Evolutionary conservation across 2,329 filamentous ascomycete species (phyloP).

Genomic region (Hymenoscyphus salicellus): DNA sequence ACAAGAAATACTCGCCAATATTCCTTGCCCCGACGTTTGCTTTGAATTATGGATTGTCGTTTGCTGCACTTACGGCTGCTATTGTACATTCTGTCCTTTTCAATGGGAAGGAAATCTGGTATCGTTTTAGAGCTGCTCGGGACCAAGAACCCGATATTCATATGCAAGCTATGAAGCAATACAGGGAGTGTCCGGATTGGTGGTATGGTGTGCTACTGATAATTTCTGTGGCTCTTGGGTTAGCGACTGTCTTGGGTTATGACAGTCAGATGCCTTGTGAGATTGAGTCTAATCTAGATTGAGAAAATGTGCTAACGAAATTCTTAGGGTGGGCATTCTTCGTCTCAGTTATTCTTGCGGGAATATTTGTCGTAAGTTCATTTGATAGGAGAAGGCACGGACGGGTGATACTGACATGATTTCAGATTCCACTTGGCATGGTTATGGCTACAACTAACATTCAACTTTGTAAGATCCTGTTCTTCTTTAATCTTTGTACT

Average conservation of each 20-base stretch:
- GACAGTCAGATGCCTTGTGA: slow-evolving; percentile 50
- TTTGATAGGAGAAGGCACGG: background rate
- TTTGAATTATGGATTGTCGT: slow-evolving; percentile 67
- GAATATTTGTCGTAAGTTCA: slow-evolving; percentile 51
- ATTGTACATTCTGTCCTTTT: slow-evolving; percentile 65
- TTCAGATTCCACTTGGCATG: slow-evolving; percentile 60
- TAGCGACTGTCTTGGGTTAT: slow-evolving; percentile 46
- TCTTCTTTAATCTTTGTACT: background rate
- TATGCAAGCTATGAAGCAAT: slow-evolving; percentile 53
- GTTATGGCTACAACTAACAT: slow-evolving; percentile 67
- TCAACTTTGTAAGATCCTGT: slow-evolving; percentile 45
- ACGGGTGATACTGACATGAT: background rate
- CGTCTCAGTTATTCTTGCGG: slow-evolving; percentile 46
- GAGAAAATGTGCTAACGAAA: background rate
- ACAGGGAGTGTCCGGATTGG: slow-evolving; percentile 54
- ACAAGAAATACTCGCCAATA: slow-evolving; percentile 67
- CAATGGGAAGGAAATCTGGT: slow-evolving; percentile 64
- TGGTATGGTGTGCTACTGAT: slow-evolving; percentile 54
- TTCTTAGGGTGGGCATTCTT: slow-evolving; percentile 35
- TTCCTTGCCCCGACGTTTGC: slow-evolving; percentile 71
- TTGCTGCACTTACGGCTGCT: slow-evolving; percentile 67
- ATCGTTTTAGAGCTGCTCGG: slow-evolving; percentile 20
- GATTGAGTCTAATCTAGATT: background rate
- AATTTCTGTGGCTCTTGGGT: slow-evolving; percentile 45
- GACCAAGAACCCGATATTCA: slow-evolving; percentile 50